Evolutionary conservation across 148 eudicot genomes (phyloP).

Genomic region (Rhododendron ferrugineum): DNA sequence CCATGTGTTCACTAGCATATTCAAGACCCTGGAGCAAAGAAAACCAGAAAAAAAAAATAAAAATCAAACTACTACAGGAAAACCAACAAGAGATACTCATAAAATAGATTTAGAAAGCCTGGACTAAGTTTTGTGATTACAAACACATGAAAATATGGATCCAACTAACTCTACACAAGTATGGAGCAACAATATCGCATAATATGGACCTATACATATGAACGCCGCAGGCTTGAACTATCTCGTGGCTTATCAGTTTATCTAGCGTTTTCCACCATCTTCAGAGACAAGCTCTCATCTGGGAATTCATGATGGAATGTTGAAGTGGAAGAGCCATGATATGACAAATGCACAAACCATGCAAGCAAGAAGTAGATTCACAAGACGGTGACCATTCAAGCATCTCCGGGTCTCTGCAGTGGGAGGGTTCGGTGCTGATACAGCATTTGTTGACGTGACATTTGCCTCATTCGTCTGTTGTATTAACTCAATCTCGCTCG

Average conservation of each 20-base stretch:
- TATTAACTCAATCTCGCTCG: slow-evolving; percentile 24
- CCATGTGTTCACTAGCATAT: not conserved
- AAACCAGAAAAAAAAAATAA: not conserved
- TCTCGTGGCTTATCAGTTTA: not conserved
- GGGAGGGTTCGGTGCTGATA: slow-evolving; percentile 9
- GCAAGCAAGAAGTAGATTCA: slow-evolving; percentile 46
- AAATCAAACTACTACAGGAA: not conserved
- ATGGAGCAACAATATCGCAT: not conserved
- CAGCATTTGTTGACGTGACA: slow-evolving; percentile 6
- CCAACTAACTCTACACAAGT: not conserved
- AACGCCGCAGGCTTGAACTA: not conserved
- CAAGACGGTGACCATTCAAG: slow-evolving; percentile 44
- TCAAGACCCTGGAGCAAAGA: not conserved
- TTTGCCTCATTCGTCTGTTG: slow-evolving; percentile 22
- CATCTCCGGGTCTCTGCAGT: slow-evolving; percentile 29
- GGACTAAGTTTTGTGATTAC: not conserved
- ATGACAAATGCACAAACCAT: slow-evolving; percentile 47
- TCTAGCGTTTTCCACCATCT: not conserved
- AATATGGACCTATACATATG: not conserved
- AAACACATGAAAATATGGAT: not conserved
- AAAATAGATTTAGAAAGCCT: not conserved
- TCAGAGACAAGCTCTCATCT: not conserved
- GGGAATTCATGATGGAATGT: slow-evolving; percentile 30
- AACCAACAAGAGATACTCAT: not conserved
- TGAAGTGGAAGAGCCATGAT: slow-evolving; percentile 56